Evolutionary conservation across 2,329 filamentous ascomycete species (phyloP), one percentile per base, ranked within the genome.

Genomic region (Ophiocordyceps camponoti-rufipedis): DNA sequence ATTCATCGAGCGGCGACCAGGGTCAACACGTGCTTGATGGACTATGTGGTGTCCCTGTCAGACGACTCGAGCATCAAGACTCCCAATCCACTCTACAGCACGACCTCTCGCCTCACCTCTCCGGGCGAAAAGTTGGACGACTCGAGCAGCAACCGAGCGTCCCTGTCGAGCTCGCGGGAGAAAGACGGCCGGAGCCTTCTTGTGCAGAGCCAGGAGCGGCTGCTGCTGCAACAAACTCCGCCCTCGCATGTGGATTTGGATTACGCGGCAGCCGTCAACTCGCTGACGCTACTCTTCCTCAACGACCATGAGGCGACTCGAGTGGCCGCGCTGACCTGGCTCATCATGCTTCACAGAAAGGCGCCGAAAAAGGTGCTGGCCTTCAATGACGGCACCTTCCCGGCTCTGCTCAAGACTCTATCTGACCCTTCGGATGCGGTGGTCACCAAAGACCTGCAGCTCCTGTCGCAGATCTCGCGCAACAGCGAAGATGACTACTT

Each of bases 401-500:
- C 91, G 12, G 91, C 89, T 18, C 68, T 98, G 29, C 77, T 98
- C 31, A 98, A 98, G 65, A 98, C 91, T 0, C 71, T 98, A 1
- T 96, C 89, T 0, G 91, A 98, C 60, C 86, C 89, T 8, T 85
- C 89, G 8, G 91, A 98, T 59, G 85, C 87, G 16, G 91, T 98
- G 7, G 93, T 98, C 1, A 96, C 86, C 5, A 85, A 91, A 54
- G 91, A 98, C 59, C 66, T 98, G 29, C 85, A 96, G 51, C 71
- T 98, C 14, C 71, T 98, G 2, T 96, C 89, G 0, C 91, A 98
- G 53, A 96, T 98, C 46, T 96, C 89, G 3, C 80, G 83, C 51
- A 94, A 95, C 54, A 96, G 87, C 57, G 91, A 96, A 55, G 91
- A 98, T 57, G 86, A 88, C 51, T 96, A 96, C 62, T 98, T 98